Evolutionary conservation across 345 rosid genomes (phyloP), one percentile per base, ranked within the genome.

Genomic region (Physaria fendleri): DNA sequence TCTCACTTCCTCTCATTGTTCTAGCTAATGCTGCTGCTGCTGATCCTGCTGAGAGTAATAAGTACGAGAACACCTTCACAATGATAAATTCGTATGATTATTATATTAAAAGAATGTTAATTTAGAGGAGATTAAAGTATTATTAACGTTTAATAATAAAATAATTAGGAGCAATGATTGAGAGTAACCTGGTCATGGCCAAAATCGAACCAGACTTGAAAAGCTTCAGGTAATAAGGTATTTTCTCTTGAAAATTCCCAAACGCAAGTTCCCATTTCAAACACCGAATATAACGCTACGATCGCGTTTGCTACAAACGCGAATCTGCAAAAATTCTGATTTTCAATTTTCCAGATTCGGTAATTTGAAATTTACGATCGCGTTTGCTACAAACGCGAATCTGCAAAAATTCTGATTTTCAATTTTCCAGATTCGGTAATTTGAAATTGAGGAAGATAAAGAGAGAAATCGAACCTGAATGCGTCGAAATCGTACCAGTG

Each of bases 201-300:
- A 70, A 88, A 92, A 50, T 92, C 98, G 93, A 92, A 92, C 98
- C 97, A 92, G 51, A 92, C 89, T 41, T 92, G 98, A 15, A 86
- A 46, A 28, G 81, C 57, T 73, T 92, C 94, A 10, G 98, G 98
- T 75, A 88, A 79, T 57, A 92, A 49, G 0, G 98, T 88, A 21
- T 77, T 75, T 49, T 76, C 86, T 53, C 76, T 78, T 2, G 90
- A 78, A 32, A 92, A 80, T 66, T 92, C 98, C 98, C 97, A 88
- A 54, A 83, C 91, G 22, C 95, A 77, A 30, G 76, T 79, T 33
- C 74, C 81, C 78, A 87, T 75, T 71, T 84, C 95, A 71, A 88
- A 78, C 44, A 86, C 72, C 3, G 98, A 92, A 78, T 92, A 92
- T 6, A 92, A 15, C 42, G 95, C 78, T 28, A 83, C 98, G 64